Evolutionary conservation across 176 grass and related monocot genomes (phyloP), one percentile per base, ranked within the genome.

Genomic region (Juncus effusus): DNA sequence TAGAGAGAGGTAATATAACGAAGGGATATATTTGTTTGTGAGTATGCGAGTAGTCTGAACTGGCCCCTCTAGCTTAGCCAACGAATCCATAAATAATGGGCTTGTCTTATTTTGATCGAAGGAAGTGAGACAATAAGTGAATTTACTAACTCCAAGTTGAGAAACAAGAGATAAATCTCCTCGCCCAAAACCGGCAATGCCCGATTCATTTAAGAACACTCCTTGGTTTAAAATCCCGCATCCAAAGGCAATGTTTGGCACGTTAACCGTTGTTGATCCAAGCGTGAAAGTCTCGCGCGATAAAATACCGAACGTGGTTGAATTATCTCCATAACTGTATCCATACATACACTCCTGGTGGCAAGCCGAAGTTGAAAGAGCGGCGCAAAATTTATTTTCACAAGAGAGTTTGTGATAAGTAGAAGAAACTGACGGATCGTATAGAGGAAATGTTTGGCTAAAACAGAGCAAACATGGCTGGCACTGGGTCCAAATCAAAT

Each of bases 401-500:
- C 91, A 90, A 35, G 84, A 78, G 51, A 90, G 70, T 40, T 70
- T 44, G 4, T 79, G 47, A 75, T 83, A 86, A 63, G 79, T 85
- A 60, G 79, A 86, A 0, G 92, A 96, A 12, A 8, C 44, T 0
- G 77, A 81, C 10, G 84, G 82, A 40, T 85, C 64, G 12, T 88
- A 77, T 2, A 88, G 40, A 56, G 87, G 77, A 63, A 81, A 35
- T 4, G 64, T 57, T 67, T 96, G 87, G 40, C 54, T 49, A 68
- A 87, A 79, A 72, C 84, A 90, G 52, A 75, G 64, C 2, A 63
- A 70, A 79, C 91, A 96, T 0, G 87, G 87, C 5, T 63, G 74
- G 77, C 93, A 97, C 74, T 97, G 88, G 16, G 88, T 86, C 93
- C 93, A 97, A 13, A 84, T 82, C 42, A 97, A 85, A 74, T 96